Base-by-base conservation (phyloP, 2,329 filamentous ascomycete genomes). In the Ophiostoma ulmi region DNA sequence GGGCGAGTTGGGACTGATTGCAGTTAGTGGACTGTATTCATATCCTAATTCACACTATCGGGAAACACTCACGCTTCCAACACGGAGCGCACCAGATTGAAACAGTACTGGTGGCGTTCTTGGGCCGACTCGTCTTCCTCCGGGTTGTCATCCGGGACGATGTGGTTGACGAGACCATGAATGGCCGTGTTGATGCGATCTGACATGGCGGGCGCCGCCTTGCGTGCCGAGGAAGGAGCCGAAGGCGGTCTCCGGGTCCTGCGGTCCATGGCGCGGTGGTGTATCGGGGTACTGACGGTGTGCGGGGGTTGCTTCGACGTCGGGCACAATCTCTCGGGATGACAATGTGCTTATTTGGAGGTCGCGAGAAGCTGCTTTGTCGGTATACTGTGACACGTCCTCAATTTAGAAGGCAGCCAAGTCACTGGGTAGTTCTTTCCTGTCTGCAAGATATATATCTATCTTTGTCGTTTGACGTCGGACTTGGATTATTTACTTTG, bases 161-260 rank as follows among this genome's bases (percentile, higher is more conserved):
- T 83, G 77, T 91, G 90, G 76, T 89, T 84, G 78, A 96, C 88
- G 77, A 97, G 85, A 80, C 90, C 90, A 78, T 91, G 88, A 78
- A 96, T 88, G 78, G 91, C 92, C 79, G 88, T 89, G 78, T 90
- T 88, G 80, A 96, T 87, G 82, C 92, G 91, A 77, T 87, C 84
- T 76, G 85, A 83, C 76, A 85, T 83, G 84, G 87, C 87, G 77
- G 80, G 80, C 78, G 83, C 83, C 85, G 85, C 75, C 79, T 83
- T 76, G 78, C 80, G 78, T 22, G 67, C 67, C 31, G 70, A n/a
- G 5, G 63, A 31, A 38, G 22, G 68, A 39, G 14, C 22, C 61
- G 5, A 68, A 35, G n/a, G 71, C 63, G 72, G 36, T 67, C 69
- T 70, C 44, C 69, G 67, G 22, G 71, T 1, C 41, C 52, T 70